phyloP scores from a whole-genome alignment of 2,329 filamentous ascomycete genomes.

The Exophiala spinifera region DNA sequence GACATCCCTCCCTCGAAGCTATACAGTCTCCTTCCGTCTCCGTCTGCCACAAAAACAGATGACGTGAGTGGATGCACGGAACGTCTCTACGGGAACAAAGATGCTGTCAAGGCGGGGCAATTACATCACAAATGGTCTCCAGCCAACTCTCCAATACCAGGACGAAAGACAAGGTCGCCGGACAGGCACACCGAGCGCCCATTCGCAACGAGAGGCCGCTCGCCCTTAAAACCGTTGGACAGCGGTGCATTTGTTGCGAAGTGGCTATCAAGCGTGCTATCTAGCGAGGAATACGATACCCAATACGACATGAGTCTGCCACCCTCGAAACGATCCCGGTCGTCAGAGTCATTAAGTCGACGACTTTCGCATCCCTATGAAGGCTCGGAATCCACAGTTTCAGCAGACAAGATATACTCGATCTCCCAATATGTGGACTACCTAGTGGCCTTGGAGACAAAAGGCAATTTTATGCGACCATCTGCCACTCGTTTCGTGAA shows the following conservation, averaged over 20 bases:
- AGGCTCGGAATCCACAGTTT: conserved; percentile 6
- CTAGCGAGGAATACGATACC: background rate
- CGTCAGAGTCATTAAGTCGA: conserved; percentile 4
- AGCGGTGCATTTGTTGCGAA: background rate
- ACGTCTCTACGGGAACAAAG: background rate
- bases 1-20: background rate
- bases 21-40: background rate
- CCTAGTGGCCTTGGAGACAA: conserved; percentile 10
- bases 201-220: background rate
- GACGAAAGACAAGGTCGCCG: background rate
- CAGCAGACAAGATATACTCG: conserved; percentile 14
- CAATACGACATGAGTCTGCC: conserved; percentile 8
- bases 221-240: background rate
- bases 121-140: background rate
- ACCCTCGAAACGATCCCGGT: conserved; percentile 16
- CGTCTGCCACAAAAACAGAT: background rate
- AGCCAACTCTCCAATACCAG: background rate
- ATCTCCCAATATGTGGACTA: conserved; percentile 18
- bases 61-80: background rate
- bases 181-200: background rate
- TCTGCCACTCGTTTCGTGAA: conserved; percentile 11
- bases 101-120: background rate
- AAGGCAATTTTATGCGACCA: conserved; percentile 19
- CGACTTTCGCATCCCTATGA: conserved; percentile 8
- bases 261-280: background rate